A percentile compares a stretch with the other conserved stretches of the same genome.
These are phyloP conservation scores for Vinca minor DNA, from an alignment of 257 asterid species.

Conservation along the genomic window DNA sequence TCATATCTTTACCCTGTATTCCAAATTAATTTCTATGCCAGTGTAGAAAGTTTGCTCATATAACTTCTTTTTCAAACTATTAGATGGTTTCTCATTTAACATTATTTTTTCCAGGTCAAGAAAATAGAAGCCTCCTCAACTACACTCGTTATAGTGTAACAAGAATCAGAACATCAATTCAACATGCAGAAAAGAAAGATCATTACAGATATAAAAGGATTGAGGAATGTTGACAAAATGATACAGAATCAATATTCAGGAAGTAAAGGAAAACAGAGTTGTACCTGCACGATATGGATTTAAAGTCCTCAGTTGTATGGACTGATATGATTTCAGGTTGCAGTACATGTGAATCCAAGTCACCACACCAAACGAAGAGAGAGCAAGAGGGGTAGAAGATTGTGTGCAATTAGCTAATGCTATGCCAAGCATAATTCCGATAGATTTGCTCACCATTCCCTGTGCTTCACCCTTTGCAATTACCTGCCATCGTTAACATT, in stretches of 20 bases:
- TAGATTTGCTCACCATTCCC: slow-evolving; percentile 98
- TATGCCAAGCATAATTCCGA: slow-evolving; percentile 90
- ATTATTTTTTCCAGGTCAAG: neutral
- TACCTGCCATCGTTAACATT: slow-evolving; percentile 45
- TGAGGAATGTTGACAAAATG: neutral
- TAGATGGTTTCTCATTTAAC: neutral
- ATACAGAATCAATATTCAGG: slow-evolving; percentile 8
- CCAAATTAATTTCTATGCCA: neutral
- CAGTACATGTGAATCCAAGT: slow-evolving; percentile 98
- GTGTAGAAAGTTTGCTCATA: neutral
- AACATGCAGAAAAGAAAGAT: slow-evolving; percentile 3
- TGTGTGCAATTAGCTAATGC: slow-evolving; percentile 65
- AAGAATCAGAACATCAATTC: neutral
- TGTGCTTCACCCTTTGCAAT: slow-evolving; percentile 99
- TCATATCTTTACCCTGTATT: neutral
- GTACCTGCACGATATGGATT: slow-evolving; percentile 99
- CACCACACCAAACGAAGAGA: slow-evolving; percentile 70
- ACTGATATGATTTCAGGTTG: slow-evolving; percentile 92
- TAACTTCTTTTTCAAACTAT: neutral
- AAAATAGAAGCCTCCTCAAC: neutral
- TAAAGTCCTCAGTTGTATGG: slow-evolving; percentile 93
- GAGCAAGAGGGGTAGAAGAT: slow-evolving; percentile 82
- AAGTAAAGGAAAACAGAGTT: slow-evolving; percentile 16
- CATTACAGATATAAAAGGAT: neutral
- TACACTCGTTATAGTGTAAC: no score